These are phyloP conservation scores for Penicillium salamii DNA, from an alignment of 495 filamentous ascomycete genomes.

Conservation along the genomic window DNA sequence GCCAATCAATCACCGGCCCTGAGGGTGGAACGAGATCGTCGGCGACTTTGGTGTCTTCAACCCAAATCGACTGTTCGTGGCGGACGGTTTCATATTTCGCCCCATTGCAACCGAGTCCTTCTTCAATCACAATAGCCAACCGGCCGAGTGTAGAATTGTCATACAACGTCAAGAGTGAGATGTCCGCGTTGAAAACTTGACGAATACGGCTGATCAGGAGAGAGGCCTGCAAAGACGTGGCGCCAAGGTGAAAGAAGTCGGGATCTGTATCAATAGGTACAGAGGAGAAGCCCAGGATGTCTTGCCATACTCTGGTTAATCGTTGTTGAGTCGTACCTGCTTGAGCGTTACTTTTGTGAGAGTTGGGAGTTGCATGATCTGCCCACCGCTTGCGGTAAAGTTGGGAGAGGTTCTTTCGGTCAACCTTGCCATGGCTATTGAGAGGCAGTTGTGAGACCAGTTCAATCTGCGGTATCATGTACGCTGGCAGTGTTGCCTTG, in stretches of 20 bases:
- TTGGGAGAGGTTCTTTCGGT: conserved; percentile 9
- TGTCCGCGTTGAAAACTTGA: not conserved
- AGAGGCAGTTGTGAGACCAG: conserved; percentile 12
- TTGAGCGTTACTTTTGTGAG: not conserved
- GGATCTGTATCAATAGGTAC: not conserved
- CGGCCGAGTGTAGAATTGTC: conserved; percentile 2
- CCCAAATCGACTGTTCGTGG: conserved; percentile 3
- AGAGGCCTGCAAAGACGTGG: conserved; percentile 11
- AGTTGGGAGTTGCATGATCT: not conserved
- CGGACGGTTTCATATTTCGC: not conserved
- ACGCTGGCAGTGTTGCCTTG: conserved; percentile 3
- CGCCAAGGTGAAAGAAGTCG: conserved; percentile 15
- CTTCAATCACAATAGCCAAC: not conserved
- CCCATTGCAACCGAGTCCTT: not conserved
- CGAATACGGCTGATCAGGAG: conserved; percentile 8
- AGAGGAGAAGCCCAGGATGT: conserved; percentile 1
- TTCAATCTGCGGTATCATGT: conserved; percentile 15
- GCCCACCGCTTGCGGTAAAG: conserved; percentile 4
- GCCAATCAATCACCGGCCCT: conserved; percentile 6
- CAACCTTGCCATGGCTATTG: conserved; percentile 14
- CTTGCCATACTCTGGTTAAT: conserved; percentile 1
- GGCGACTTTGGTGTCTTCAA: conserved; percentile 6
- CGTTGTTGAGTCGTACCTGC: not conserved
- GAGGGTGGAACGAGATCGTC: conserved; percentile 1
- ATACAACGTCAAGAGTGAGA: conserved; percentile 9